Conservation (phyloP, 495 filamentous ascomycete species). For the Hypoxylon lenormandii region DNA sequence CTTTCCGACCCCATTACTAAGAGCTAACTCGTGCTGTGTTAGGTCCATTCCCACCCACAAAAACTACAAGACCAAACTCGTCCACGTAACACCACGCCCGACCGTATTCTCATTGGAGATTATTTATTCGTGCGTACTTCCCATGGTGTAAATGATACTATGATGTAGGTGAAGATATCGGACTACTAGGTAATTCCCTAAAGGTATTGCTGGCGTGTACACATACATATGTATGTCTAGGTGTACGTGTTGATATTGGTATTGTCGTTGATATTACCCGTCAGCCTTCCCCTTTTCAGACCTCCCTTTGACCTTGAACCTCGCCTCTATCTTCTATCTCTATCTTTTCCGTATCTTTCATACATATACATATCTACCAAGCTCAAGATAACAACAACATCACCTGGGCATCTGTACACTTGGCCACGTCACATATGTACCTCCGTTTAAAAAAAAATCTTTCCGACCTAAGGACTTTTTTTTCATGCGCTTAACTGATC, state of each 20-base stretch:
- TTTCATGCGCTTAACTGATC: conserved; percentile 1
- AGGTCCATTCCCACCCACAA: conserved; percentile 24
- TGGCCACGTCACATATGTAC: conserved; percentile 7
- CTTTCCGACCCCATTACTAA: conserved; percentile 41
- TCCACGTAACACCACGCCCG: conserved; percentile 26
- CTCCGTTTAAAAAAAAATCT: not conserved
- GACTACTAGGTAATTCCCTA: too few relatives aligned
- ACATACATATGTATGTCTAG: too few relatives aligned
- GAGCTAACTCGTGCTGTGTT: conserved; percentile 33
- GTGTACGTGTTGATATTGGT: conserved; percentile 2
- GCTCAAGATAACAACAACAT: conserved; percentile 29
- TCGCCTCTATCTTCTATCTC: conserved; percentile 9
- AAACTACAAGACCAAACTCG: not conserved
- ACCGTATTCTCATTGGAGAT: conserved; percentile 28
- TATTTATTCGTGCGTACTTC: conserved; percentile 11
- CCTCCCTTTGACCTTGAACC: conserved; percentile 26
- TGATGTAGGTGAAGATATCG: conserved; percentile 2
- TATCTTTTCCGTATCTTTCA: conserved; percentile 18
- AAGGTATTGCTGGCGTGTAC: too few relatives aligned
- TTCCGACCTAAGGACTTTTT: not conserved
- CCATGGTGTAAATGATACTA: not conserved
- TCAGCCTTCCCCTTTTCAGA: conserved; percentile 35
- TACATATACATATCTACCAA: conserved; percentile 24
- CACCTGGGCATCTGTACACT: not conserved
- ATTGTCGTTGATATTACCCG: conserved; percentile 14